Evolutionary conservation across 2,329 filamentous ascomycete species (phyloP), one percentile per base, ranked within the genome.

Genomic region (Neonectria ditissima): DNA sequence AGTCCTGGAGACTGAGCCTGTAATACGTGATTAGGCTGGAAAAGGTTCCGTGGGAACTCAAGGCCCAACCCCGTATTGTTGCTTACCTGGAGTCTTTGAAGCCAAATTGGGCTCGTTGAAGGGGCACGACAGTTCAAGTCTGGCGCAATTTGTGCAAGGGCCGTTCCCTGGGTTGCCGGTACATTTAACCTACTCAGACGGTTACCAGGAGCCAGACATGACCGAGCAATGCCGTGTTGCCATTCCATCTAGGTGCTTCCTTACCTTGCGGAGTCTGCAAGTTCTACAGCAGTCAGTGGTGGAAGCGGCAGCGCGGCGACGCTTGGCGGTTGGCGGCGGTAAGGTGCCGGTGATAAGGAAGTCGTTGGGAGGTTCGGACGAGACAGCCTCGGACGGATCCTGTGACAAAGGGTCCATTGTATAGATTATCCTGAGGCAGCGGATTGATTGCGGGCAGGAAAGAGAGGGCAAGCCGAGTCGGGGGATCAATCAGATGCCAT

Each of bases 201-300:
- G 4, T 32, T 28, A 50, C 9, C n/a, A 41, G 26, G 41, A 48
- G 62, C 60, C 32, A 67, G 61, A 22, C 11, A 53, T 26, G 16
- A 51, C n/a, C 14, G 48, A 22, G 55, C 13, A 14, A 55, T 55
- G 14, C 30, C 28, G 8, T 20, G 11, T 45, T 16, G n/a, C 16
- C 9, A 1, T 22, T 22, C 11, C 9, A 37, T n/a, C 14, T 7
- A 30, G 55, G 22, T n/a, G n/a, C n/a, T n/a, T 16, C 32, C 20
- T 68, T 63, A 79, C 78, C 76, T 80, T 80, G 65, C 78, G 75
- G 44, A 80, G 63, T 18, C 78, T 72, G 65, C 78, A 80, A 22
- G 77, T 80, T 60, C 76, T 77, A 68, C 78, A 80, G 62, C 77
- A 78, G 41, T 78, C 75, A 45, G 69, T 62, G 37, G 70, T 34